These are phyloP conservation scores for Vachellia pachyceras DNA, from an alignment of 306 rosid genomes.

Conservation along the genomic window DNA sequence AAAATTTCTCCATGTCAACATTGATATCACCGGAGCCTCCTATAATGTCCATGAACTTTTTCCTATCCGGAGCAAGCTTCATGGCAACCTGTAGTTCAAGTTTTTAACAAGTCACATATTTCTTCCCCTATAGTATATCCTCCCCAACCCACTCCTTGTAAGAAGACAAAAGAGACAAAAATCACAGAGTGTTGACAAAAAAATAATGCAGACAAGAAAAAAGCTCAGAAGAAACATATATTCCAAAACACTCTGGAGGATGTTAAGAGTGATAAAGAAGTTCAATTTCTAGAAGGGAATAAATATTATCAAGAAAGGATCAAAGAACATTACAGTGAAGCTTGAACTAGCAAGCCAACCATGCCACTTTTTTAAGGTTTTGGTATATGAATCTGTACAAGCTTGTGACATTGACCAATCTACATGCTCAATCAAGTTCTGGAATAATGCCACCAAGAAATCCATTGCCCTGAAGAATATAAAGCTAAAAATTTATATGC, in stretches of 20 bases:
- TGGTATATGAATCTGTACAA: slow-evolving; percentile 84
- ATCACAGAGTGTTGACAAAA: not conserved
- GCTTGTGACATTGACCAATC: slow-evolving; percentile 97
- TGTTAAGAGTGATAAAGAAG: not conserved
- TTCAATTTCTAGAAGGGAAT: slow-evolving; percentile 16
- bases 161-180: not conserved
- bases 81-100: slow-evolving; percentile 75
- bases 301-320: slow-evolving; percentile 36
- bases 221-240: not conserved
- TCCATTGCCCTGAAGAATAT: slow-evolving; percentile 88
- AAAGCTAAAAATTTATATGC: slow-evolving; percentile 26
- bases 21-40: slow-evolving; percentile 70
- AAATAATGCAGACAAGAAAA: not conserved
- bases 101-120: slow-evolving; percentile 15
- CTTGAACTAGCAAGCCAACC: slow-evolving; percentile 98
- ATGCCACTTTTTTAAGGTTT: slow-evolving; percentile 94
- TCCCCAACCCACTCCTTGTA: not conserved
- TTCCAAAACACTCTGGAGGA: slow-evolving; percentile 5
- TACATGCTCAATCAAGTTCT: slow-evolving; percentile 75
- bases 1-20: slow-evolving; percentile 77
- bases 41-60: slow-evolving; percentile 93
- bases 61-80: slow-evolving; percentile 98
- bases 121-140: not conserved
- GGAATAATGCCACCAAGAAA: slow-evolving; percentile 90
- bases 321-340: slow-evolving; percentile 75